Evolutionary conservation across 345 rosid genomes (phyloP).

Genomic region (Raphanus sativus): DNA sequence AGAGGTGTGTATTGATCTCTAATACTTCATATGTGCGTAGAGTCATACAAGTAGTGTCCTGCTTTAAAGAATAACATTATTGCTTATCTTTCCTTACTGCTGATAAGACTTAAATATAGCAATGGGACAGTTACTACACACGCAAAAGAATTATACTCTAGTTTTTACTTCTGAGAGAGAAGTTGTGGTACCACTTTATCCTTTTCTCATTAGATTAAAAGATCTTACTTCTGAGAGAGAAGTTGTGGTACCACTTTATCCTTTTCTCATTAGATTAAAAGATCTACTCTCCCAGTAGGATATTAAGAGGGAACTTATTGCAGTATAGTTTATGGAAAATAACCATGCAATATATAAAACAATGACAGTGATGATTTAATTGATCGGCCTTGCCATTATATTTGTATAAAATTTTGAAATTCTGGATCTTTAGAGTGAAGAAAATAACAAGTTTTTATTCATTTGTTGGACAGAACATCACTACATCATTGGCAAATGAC

Average conservation of each 20-base stretch:
- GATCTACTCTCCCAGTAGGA: constrained; percentile 6
- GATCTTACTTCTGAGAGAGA: not conserved
- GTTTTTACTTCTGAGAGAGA: not conserved
- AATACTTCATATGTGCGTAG: constrained; percentile 13
- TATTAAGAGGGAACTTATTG: not conserved
- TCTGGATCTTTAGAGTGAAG: constrained; percentile 12
- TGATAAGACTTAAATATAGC: constrained; percentile 9
- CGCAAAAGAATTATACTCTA: too few species aligned
- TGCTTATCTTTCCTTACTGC: not conserved
- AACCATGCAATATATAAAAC: constrained; percentile 2
- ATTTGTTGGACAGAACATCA: constrained; percentile 59
- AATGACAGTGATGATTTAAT: constrained; percentile 6
- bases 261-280: not conserved
- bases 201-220: not conserved
- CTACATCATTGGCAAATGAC: constrained; percentile 72
- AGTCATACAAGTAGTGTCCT: constrained; percentile 4
- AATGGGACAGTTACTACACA: not conserved
- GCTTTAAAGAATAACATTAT: not conserved
- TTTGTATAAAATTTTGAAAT: constrained; percentile 21
- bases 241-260: not conserved
- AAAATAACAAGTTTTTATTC: constrained; percentile 14
- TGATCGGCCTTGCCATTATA: constrained; percentile 14
- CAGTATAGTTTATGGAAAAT: constrained; percentile 8
- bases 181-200: not conserved
- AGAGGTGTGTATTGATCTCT: constrained; percentile 51